Conservation (phyloP, 352 stramenopile species). For the Globisporangium mamillatum region DNA sequence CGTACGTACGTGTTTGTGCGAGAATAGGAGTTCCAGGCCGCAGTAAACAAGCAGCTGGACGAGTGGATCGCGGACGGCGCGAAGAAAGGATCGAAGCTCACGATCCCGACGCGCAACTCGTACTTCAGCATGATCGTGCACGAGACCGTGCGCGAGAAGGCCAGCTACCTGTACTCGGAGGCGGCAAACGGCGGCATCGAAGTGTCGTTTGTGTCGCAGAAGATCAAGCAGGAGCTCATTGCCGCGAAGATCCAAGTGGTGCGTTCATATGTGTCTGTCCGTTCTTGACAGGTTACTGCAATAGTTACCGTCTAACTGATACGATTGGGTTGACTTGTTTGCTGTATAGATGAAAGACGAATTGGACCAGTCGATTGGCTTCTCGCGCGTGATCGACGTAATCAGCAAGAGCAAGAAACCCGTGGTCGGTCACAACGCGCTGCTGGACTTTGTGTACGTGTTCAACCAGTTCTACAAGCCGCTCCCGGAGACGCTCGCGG, state of each 20-base stretch:
- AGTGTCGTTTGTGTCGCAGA: constrained; percentile 57
- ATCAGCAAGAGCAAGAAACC: constrained; percentile 75
- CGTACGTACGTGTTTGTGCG: background rate
- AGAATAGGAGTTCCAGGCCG: constrained; percentile 33
- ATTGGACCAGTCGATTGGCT: constrained; percentile 68
- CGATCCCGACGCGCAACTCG: constrained; percentile 57
- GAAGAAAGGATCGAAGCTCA: constrained; percentile 53
- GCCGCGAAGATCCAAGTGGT: constrained; percentile 34
- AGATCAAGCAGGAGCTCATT: constrained; percentile 64
- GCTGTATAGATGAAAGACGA: constrained; percentile 40
- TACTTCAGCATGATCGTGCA: constrained; percentile 77
- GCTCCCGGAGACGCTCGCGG: constrained; percentile 58
- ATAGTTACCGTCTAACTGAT: background rate
- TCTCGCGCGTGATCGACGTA: constrained; percentile 74
- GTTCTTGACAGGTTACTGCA: background rate
- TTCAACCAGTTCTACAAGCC: constrained; percentile 84
- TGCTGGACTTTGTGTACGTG: constrained; percentile 83
- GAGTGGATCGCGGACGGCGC: constrained; percentile 47
- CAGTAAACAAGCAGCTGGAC: constrained; percentile 44
- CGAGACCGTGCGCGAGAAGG: constrained; percentile 52
- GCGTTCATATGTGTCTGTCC: background rate
- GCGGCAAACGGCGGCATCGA: constrained; percentile 39
- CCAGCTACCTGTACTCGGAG: constrained; percentile 65
- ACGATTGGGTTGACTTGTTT: background rate
- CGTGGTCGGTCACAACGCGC: constrained; percentile 76